Percentiles rank a stretch among this genome's conserved stretches.
Conservation (phyloP, 2,329 filamentous ascomycete species). For the Colletotrichum higginsianum region DNA sequence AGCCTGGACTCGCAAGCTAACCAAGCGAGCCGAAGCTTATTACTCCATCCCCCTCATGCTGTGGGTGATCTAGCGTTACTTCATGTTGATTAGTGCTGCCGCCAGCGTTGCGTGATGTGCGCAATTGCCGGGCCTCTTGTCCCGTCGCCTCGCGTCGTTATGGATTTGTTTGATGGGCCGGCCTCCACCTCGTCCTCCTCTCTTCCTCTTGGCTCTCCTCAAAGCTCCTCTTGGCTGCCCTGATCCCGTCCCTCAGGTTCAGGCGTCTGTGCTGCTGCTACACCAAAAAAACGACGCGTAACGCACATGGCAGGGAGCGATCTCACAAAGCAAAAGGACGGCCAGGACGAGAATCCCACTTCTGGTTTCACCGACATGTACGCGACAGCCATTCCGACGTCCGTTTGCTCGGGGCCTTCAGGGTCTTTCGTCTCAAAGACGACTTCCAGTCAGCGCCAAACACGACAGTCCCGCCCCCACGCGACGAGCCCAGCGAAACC, state of each 20-base stretch:
- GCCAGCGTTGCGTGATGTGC: slow-evolving; percentile 2
- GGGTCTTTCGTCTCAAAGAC: slow-evolving; percentile 49
- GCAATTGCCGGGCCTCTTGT: slow-evolving; percentile 3
- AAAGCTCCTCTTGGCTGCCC: not conserved
- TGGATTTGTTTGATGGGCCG: slow-evolving; percentile 5
- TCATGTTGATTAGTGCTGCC: not conserved
- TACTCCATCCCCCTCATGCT: not conserved
- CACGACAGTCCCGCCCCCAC: slow-evolving; percentile 57
- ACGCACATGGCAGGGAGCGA: not conserved
- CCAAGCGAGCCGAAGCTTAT: slow-evolving; percentile 8
- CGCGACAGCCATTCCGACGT: slow-evolving; percentile 5
- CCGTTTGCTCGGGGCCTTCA: slow-evolving; percentile 46
- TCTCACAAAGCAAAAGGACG: not conserved
- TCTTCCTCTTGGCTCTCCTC: not conserved
- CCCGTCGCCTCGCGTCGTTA: not conserved
- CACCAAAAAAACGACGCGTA: not conserved
- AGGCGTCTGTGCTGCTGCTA: not conserved
- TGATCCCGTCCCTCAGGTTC: not conserved
- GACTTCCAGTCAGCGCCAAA: slow-evolving; percentile 42
- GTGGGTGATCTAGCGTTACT: too few relatives aligned
- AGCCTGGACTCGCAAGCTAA: not conserved
- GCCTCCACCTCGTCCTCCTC: too few relatives aligned
- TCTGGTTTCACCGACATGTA: not conserved
- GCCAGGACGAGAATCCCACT: not conserved
- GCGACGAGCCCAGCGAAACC: slow-evolving; percentile 58